Conservation (phyloP, 2,329 filamentous ascomycete genomes). For the Graphilbum ipis-grandicollis region DNA sequence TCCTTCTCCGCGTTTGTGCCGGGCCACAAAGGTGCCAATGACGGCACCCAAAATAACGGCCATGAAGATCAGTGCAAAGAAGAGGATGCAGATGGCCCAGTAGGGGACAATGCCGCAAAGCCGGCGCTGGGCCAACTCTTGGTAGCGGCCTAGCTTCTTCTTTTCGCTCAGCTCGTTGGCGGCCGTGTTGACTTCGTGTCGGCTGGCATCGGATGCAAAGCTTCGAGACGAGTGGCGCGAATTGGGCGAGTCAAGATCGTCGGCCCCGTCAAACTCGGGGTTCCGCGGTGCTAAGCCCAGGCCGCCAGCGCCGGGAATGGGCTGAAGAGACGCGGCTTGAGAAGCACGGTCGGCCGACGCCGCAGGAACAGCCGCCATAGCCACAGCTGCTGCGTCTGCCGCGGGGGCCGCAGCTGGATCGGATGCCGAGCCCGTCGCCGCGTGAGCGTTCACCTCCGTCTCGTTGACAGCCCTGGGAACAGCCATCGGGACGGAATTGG, state of each 20-base stretch:
- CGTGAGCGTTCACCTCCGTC: no score
- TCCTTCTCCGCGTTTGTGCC: constrained; percentile 11
- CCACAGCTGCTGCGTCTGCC: no score
- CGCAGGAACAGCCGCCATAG: no score
- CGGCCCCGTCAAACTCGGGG: constrained; percentile 43
- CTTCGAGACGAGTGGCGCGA: constrained; percentile 36
- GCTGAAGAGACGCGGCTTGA: constrained; percentile 5
- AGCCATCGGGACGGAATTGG: no score
- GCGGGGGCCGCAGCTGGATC: no score
- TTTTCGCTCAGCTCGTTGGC: constrained; percentile 32
- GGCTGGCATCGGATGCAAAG: constrained; percentile 29
- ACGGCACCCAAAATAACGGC: constrained; percentile 39
- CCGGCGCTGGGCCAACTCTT: constrained; percentile 33
- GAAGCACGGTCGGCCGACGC: constrained; percentile 1
- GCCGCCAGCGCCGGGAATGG: constrained; percentile 40
- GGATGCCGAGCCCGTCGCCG: no score
- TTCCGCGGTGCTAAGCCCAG: constrained; percentile 43
- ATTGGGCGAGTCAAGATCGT: constrained; percentile 31
- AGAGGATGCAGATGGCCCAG: constrained; percentile 39
- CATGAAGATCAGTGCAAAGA: constrained; percentile 31
- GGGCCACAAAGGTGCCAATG: constrained; percentile 27
- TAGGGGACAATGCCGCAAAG: constrained; percentile 42
- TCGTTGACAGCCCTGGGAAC: neutral
- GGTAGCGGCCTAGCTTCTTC: constrained; percentile 31
- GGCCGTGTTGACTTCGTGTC: constrained; percentile 36